Conservation (phyloP, 352 stramenopile genomes). For the Phytopythium delawarense region DNA sequence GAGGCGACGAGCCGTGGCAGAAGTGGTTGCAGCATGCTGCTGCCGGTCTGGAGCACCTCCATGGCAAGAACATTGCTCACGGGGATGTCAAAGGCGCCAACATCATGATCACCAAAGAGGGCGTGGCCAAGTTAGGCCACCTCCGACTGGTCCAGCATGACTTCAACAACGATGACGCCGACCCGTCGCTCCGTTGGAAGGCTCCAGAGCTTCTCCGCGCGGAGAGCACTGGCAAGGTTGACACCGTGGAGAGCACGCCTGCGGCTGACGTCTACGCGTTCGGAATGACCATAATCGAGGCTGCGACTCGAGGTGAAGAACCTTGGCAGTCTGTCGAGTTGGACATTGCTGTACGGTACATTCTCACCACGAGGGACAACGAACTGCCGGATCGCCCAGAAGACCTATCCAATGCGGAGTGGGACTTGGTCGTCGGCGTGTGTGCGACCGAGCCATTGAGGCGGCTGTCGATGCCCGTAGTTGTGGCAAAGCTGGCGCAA, state of each 20-base stretch:
- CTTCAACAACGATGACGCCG: background rate
- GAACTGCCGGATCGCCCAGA: background rate
- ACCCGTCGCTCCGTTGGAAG: constrained; percentile 1
- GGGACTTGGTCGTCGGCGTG: background rate
- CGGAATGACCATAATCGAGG: background rate
- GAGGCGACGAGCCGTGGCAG: background rate
- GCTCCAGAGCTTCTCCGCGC: background rate
- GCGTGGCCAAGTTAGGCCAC: background rate
- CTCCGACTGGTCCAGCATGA: background rate
- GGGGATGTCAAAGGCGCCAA: background rate
- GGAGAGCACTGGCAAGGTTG: background rate
- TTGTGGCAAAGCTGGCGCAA: background rate
- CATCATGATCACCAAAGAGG: background rate
- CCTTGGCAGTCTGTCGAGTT: background rate
- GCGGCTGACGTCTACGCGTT: background rate
- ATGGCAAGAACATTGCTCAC: background rate
- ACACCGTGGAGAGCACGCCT: background rate
- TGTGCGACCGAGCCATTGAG: background rate
- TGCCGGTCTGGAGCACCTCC: background rate
- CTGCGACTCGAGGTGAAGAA: background rate
- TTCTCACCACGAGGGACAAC: background rate
- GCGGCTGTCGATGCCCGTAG: background rate
- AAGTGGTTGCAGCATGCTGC: background rate
- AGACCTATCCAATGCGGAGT: background rate
- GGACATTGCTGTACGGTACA: background rate